Evolutionary conservation across 805 yeast species (phyloP), one percentile per base, ranked within the genome.

Genomic region (Ascoidea asiatica): DNA sequence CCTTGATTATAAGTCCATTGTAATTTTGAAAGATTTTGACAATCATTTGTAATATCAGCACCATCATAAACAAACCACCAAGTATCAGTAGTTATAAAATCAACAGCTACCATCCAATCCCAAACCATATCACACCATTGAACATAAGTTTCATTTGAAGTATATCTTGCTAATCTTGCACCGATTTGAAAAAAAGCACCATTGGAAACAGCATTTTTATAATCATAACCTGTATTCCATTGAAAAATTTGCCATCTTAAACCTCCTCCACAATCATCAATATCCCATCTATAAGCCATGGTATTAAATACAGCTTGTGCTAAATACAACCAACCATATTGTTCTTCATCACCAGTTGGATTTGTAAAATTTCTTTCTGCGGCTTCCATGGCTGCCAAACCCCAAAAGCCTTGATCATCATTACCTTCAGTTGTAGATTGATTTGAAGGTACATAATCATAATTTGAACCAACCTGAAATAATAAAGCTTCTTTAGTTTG

Each of bases 401-500:
- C 97, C 97, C 97, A 90, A 60, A 90, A 87, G 1, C 85, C 95
- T 66, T 90, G 97, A 67, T 90, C 97, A 70, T 90, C 98, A 58
- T 90, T 90, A 56, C 97, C 98, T 64, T 90, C 97, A 1, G 95
- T 84, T 35, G 88, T 78, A 8, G 89, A 76, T 63, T 89, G 95
- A 61, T 87, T 86, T 48, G 77, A 65, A 4, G 97, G 96, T 61
- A 90, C 79, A 62, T 79, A 92, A 63, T 90, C 81, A 65, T 76
- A 66, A 58, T 79, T 70, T 8, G 73, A 74, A 41, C 90, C 90
- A 7, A 76, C 75, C 62, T 90, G 97, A 56, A 75, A 78, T 43
- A 74, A 56, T 53, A 90, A 59, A 2, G 95, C 83, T 36, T 70
- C 65, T 53, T 73, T 70, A 44, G 86, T 70, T 36, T 71, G 46